phyloP scores from a whole-genome alignment of 2,329 filamentous ascomycete genomes.

The Fusarium musae region DNA sequence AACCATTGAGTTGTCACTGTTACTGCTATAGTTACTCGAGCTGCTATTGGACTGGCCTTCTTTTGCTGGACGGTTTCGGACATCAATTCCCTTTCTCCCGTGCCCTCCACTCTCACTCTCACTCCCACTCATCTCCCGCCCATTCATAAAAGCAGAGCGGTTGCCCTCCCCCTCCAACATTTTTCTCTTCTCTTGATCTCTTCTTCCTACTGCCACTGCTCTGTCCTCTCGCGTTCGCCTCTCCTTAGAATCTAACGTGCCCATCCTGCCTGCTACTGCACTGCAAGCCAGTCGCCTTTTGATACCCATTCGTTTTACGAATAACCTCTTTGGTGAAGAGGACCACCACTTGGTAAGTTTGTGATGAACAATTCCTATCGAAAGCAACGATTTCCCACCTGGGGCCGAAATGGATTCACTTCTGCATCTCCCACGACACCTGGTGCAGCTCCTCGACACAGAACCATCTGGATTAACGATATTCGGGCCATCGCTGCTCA shows the following conservation, averaged over 20 bases:
- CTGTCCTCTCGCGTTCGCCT: constrained; percentile 43
- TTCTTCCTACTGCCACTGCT: constrained; percentile 30
- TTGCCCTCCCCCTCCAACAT: constrained; percentile 34
- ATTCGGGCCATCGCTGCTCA: constrained; percentile 17
- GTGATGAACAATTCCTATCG: constrained; percentile 6
- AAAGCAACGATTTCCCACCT: not conserved
- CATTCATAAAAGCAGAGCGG: constrained; percentile 43
- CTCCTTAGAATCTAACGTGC: constrained; percentile 36
- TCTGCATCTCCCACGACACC: not conserved
- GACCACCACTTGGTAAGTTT: constrained; percentile 44
- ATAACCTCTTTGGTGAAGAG: constrained; percentile 33
- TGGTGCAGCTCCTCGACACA: constrained; percentile 3
- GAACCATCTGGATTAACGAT: not conserved
- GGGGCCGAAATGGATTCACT: not conserved
- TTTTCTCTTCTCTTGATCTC: constrained; percentile 17
- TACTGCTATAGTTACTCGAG: constrained; percentile 6
- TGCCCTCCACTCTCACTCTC: constrained; percentile 10
- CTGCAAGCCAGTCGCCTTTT: constrained; percentile 45
- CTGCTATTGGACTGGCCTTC: constrained; percentile 24
- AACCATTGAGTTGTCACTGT: constrained; percentile 16
- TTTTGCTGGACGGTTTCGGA: constrained; percentile 25
- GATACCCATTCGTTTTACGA: constrained; percentile 39
- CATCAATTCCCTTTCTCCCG: constrained; percentile 31
- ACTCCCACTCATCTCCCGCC: not conserved
- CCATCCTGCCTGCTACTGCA: constrained; percentile 33